Percentiles rank a stretch among this genome's conserved stretches.
These are phyloP conservation scores for Irpex sp. DNA, from an alignment of 1,284 basidiomycete genomes.

Conservation along the genomic window DNA sequence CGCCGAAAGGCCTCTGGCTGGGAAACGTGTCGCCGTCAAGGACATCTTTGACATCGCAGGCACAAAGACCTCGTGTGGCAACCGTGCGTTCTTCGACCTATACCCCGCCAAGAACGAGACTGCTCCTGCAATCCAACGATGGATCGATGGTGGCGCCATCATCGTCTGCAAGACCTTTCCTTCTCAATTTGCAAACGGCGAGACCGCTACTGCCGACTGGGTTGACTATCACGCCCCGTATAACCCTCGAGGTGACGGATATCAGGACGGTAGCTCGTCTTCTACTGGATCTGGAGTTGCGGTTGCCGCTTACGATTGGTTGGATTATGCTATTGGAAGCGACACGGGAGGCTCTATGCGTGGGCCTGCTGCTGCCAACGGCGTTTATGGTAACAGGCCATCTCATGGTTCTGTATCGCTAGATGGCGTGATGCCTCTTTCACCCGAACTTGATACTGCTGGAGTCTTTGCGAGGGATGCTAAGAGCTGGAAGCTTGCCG, in stretches of 20 bases:
- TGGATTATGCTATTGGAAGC: constrained; percentile 37
- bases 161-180: constrained; percentile 52
- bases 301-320: constrained; percentile 35
- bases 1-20: constrained; percentile 26
- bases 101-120: constrained; percentile 32
- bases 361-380: constrained; percentile 36
- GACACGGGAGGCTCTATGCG: constrained; percentile 41
- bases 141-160: constrained; percentile 45
- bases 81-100: constrained; percentile 27
- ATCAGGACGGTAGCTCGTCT: constrained; percentile 39
- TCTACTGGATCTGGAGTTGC: constrained; percentile 38
- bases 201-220: constrained; percentile 48
- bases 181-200: constrained; percentile 54
- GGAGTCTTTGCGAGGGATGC: constrained; percentile 29
- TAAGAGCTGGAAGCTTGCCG: constrained; percentile 24
- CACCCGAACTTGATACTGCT: constrained; percentile 30
- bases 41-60: constrained; percentile 31
- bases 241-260: constrained; percentile 54
- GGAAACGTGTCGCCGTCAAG: constrained; percentile 28
- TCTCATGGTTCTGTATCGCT: constrained; percentile 34
- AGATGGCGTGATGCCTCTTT: constrained; percentile 36
- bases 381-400: constrained; percentile 36
- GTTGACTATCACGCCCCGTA: constrained; percentile 48
- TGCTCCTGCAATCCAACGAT: constrained; percentile 40
- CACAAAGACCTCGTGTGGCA: constrained; percentile 28